Evolutionary conservation across 805 yeast species (phyloP).

Genomic region (Yarrowia sp.): DNA sequence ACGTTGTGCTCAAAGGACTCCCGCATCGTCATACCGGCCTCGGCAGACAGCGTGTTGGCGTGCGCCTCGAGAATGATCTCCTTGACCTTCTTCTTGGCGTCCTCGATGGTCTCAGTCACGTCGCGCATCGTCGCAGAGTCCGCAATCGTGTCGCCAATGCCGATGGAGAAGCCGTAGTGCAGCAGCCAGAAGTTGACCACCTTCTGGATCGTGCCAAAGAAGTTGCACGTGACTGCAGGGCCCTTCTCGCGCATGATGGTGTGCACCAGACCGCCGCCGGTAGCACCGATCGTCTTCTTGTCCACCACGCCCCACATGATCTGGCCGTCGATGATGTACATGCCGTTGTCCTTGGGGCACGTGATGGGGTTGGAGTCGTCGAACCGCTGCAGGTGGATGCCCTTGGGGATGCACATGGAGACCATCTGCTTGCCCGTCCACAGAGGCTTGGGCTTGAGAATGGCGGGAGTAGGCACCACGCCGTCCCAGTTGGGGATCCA

Average conservation of each 20-base stretch:
- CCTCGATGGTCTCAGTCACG: constrained; percentile 88
- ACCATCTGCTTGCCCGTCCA: constrained; percentile 97
- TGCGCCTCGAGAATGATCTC: constrained; percentile 92
- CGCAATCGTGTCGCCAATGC: constrained; percentile 99
- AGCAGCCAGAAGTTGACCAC: constrained; percentile 95
- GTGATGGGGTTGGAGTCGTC: constrained; percentile 83
- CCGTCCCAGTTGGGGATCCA: constrained; percentile 99
- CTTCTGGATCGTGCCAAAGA: constrained; percentile 90
- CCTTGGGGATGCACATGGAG: constrained; percentile 91
- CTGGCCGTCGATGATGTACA: constrained; percentile 93
- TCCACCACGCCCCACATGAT: constrained; percentile 97
- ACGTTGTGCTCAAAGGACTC: constrained; percentile 98
- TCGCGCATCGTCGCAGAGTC: constrained; percentile 94
- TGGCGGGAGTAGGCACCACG: constrained; percentile 91
- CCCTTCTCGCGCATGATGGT: constrained; percentile 98
- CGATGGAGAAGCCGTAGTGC: constrained; percentile 96
- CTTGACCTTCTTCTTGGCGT: constrained; percentile 91
- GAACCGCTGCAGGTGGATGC: constrained; percentile 89
- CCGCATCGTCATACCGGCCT: constrained; percentile 99
- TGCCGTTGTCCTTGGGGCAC: constrained; percentile 91
- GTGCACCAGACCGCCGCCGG: constrained; percentile 97
- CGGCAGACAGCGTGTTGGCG: constrained; percentile 81
- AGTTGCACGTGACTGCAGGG: constrained; percentile 79
- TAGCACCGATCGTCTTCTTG: constrained; percentile 97
- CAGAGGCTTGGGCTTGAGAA: constrained; percentile 87